A percentile compares a stretch with the other conserved stretches of the same genome.
Conservation (phyloP, 1,284 basidiomycete genomes). For the Apiotrichum veenhuisii region DNA sequence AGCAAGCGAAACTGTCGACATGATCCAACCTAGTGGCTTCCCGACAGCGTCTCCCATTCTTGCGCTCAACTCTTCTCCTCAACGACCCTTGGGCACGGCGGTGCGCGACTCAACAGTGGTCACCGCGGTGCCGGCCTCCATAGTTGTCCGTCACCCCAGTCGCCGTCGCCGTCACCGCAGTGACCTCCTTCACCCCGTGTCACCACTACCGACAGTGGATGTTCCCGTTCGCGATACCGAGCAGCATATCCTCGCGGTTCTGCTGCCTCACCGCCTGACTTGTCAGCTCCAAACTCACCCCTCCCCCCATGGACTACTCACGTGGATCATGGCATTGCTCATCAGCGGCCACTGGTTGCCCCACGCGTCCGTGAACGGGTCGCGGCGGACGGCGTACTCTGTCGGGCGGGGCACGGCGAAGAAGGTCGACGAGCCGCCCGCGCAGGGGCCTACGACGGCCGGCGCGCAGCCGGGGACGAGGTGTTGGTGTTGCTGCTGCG, state of each 20-base stretch:
- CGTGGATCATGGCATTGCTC: conserved; percentile 28
- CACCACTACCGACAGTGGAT: background rate
- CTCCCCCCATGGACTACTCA: no score
- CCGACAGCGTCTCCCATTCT: no score
- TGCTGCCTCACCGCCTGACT: background rate
- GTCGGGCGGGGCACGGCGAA: background rate
- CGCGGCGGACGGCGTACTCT: background rate
- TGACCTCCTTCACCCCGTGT: no score
- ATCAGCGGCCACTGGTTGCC: conserved; percentile 28
- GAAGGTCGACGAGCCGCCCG: background rate
- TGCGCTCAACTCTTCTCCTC: no score
- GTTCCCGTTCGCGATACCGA: background rate
- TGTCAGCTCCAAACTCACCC: background rate
- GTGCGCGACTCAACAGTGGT: no score
- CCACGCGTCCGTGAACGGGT: background rate
- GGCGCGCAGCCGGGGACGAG: background rate
- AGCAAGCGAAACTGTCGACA: no score
- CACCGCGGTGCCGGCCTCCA: no score
- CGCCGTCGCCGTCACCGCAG: no score
- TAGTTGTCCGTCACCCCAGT: no score
- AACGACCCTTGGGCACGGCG: no score
- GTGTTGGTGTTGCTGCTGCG: conserved; percentile 6
- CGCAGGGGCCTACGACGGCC: background rate
- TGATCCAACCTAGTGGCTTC: no score
- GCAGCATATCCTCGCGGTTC: background rate